A percentile compares a stretch with the other conserved stretches of the same genome.
These are phyloP conservation scores for Artomyces pyxidatus DNA, from an alignment of 768 basidiomycete species.

Conservation along the genomic window DNA sequence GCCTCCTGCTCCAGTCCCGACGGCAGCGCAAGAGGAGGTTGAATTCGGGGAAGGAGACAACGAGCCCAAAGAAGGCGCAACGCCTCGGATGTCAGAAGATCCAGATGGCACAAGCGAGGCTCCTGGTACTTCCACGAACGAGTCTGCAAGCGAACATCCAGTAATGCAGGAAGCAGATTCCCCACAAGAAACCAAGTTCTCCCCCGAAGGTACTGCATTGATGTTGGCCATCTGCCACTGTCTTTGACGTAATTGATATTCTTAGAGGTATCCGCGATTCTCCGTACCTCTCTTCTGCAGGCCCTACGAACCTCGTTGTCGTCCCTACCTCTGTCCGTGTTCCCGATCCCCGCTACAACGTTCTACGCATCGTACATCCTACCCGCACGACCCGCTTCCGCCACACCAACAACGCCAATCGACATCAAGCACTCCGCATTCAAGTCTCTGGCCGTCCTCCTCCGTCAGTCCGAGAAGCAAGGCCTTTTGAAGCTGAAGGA, in stretches of 20 bases:
- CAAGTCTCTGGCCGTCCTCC: slow-evolving; percentile 77
- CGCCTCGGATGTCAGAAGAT: too few relatives aligned
- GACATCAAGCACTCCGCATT: slow-evolving; percentile 73
- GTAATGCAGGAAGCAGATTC: background rate
- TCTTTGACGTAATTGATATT: background rate
- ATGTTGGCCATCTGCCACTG: background rate
- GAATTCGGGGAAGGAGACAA: slow-evolving; percentile 3
- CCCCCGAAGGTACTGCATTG: slow-evolving; percentile 20
- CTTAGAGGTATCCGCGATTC: slow-evolving; percentile 47
- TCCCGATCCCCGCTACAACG: slow-evolving; percentile 69
- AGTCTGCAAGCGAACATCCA: too few relatives aligned
- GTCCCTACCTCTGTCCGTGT: slow-evolving; percentile 40
- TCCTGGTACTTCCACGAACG: too few relatives aligned
- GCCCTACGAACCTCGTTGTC: slow-evolving; percentile 46
- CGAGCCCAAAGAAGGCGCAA: too few relatives aligned
- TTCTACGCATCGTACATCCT: slow-evolving; percentile 75
- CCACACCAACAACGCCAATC: slow-evolving; percentile 32
- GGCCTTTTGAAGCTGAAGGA: slow-evolving; percentile 67
- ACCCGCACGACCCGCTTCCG: slow-evolving; percentile 70
- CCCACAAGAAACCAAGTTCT: slow-evolving; percentile 13
- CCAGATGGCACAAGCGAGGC: too few relatives aligned
- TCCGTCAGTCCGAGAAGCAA: slow-evolving; percentile 71
- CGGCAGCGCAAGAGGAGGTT: slow-evolving; percentile 8
- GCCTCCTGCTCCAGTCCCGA: slow-evolving; percentile 33
- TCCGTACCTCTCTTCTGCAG: slow-evolving; percentile 59